A percentile compares a stretch with the other conserved stretches of the same genome.
Conservation (phyloP, 2,329 filamentous ascomycete genomes). For the Trichoderma lentiforme region DNA sequence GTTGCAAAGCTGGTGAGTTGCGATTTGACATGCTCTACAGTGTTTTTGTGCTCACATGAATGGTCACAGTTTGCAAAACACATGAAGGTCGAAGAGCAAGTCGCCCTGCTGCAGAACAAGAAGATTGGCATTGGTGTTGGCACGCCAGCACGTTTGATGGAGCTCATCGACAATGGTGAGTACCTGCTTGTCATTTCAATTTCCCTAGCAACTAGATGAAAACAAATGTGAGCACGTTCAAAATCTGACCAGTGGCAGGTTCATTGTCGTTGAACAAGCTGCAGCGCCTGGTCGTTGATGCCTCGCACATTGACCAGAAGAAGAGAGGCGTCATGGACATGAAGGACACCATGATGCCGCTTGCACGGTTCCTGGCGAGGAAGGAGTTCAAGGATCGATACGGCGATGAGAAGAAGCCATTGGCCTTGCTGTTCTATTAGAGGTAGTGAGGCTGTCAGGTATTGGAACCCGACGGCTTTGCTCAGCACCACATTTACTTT, state of each 20-base stretch:
- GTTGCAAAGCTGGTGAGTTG: constrained; percentile 72
- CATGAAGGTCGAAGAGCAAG: constrained; percentile 88
- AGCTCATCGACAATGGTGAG: constrained; percentile 77
- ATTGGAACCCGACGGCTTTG: background rate
- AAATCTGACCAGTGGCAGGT: constrained; percentile 37
- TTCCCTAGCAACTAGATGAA: background rate
- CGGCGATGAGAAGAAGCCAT: constrained; percentile 51
- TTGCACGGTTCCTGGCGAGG: constrained; percentile 70
- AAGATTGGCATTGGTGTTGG: constrained; percentile 86
- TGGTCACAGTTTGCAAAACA: constrained; percentile 78
- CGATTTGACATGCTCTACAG: background rate
- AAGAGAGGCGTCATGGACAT: constrained; percentile 92
- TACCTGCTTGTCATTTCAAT: constrained; percentile 1
- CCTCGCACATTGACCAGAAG: constrained; percentile 91
- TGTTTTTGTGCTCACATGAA: background rate
- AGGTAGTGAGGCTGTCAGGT: background rate
- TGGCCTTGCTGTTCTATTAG: constrained; percentile 65
- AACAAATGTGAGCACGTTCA: background rate
- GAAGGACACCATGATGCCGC: constrained; percentile 82
- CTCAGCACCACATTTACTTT: background rate
- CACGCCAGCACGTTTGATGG: constrained; percentile 77
- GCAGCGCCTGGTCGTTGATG: constrained; percentile 81
- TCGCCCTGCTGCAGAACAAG: constrained; percentile 65
- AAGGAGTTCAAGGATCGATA: constrained; percentile 71
- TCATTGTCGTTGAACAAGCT: constrained; percentile 68